Evolutionary conservation across 1,284 basidiomycete species (phyloP).

Genomic region (Serendipita sp.): DNA sequence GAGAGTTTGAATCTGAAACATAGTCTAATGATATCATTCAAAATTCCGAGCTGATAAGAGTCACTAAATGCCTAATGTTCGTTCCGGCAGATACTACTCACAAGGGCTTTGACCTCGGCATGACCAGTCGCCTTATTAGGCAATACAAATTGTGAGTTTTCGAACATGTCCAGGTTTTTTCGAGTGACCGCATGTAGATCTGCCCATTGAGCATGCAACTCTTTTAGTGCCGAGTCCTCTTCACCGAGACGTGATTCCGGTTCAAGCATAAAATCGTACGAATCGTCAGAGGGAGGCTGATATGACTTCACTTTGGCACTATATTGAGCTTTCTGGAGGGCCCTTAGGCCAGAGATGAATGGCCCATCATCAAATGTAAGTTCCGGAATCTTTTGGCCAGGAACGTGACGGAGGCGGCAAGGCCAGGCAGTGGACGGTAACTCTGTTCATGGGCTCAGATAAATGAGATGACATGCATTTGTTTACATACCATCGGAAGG

Average conservation of each 20-base stretch:
- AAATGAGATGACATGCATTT: background rate
- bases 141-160: background rate
- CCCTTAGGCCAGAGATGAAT: background rate
- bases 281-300: background rate
- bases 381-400: background rate
- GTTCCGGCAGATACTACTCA: background rate
- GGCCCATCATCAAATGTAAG: background rate
- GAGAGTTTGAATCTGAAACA: background rate
- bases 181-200: background rate
- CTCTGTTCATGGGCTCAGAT: background rate
- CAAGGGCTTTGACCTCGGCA: background rate
- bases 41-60: background rate
- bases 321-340: background rate
- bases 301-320: background rate
- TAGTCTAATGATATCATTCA: conserved; percentile 4
- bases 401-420: conserved; percentile 1
- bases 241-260: background rate
- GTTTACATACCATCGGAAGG: background rate
- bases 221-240: background rate
- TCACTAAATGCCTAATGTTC: background rate
- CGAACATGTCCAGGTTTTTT: background rate
- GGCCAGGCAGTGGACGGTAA: conserved; percentile 4
- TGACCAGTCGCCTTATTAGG: background rate
- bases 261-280: background rate
- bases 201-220: background rate